phyloP scores from a whole-genome alignment of 2,329 filamentous ascomycete species.

The Triangularia verruculosa region DNA sequence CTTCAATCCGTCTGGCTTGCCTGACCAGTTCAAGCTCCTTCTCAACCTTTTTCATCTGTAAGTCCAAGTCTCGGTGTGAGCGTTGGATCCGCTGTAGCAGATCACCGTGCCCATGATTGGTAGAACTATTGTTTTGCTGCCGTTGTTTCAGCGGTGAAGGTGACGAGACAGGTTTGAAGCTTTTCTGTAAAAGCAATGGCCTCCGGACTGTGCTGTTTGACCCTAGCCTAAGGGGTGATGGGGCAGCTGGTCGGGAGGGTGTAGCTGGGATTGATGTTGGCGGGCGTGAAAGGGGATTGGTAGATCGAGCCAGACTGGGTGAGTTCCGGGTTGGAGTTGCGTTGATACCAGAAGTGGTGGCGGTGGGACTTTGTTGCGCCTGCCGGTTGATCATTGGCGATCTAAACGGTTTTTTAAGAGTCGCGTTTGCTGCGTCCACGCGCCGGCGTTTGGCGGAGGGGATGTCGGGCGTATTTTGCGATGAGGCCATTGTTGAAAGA shows the following conservation, averaged over 20 bases:
- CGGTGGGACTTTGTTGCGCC: not conserved
- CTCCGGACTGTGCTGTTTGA: not conserved
- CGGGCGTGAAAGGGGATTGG: not conserved
- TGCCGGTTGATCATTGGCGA: slow-evolving; percentile 48
- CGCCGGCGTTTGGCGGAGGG: slow-evolving; percentile 59
- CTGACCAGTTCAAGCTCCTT: slow-evolving; percentile 34
- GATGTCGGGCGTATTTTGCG: slow-evolving; percentile 33
- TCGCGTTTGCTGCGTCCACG: slow-evolving; percentile 54
- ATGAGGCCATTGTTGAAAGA: slow-evolving; percentile 33
- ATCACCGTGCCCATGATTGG: slow-evolving; percentile 14
- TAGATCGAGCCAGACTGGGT: not conserved
- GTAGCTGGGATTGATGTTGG: not conserved
- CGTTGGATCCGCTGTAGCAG: slow-evolving; percentile 20
- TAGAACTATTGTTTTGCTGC: not conserved
- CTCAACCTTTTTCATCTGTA: slow-evolving; percentile 22
- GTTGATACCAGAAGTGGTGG: not conserved
- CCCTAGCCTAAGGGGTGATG: slow-evolving; percentile 1
- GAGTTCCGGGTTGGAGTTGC: not conserved
- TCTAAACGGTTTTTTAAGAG: slow-evolving; percentile 68
- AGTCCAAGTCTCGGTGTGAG: slow-evolving; percentile 12
- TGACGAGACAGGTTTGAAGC: not conserved
- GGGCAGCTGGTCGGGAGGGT: not conserved
- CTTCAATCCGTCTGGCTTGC: slow-evolving; percentile 52
- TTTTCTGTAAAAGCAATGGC: not conserved
- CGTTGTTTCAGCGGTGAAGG: not conserved